phyloP scores from a whole-genome alignment of 805 yeast genomes.

The Ogataea allantospora region DNA sequence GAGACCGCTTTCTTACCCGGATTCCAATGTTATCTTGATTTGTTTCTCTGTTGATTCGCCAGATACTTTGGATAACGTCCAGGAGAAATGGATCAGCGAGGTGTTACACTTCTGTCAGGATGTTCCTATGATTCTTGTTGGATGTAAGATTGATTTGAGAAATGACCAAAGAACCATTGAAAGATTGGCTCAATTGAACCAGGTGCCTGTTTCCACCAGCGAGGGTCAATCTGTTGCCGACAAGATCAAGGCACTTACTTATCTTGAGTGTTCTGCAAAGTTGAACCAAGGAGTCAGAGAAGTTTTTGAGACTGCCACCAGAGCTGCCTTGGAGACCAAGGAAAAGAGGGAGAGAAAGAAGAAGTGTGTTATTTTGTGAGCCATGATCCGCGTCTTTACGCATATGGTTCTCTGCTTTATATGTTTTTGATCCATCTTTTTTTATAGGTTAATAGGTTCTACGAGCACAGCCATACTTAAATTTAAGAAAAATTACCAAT shows the following conservation, averaged over 20 bases:
- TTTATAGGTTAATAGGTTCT: constrained; percentile 13
- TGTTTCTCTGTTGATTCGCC: constrained; percentile 91
- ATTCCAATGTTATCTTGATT: constrained; percentile 85
- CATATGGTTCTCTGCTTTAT: constrained; percentile 10
- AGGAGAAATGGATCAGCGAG: constrained; percentile 94
- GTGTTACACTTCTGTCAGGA: constrained; percentile 92
- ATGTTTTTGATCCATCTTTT: constrained; percentile 15
- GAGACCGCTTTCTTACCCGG: constrained; percentile 89
- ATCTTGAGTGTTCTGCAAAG: constrained; percentile 91
- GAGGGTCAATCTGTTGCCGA: constrained; percentile 88
- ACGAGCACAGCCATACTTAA: constrained; percentile 11
- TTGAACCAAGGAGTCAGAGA: constrained; percentile 90
- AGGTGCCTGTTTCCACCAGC: constrained; percentile 74
- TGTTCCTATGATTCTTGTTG: constrained; percentile 88
- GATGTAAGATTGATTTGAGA: constrained; percentile 88
- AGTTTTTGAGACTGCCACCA: constrained; percentile 88
- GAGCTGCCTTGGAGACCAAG: constrained; percentile 79
- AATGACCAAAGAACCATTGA: constrained; percentile 77
- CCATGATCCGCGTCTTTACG: background rate
- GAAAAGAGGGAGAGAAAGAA: constrained; percentile 54
- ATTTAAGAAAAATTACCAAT: constrained; percentile 3
- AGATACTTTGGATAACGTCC: constrained; percentile 89
- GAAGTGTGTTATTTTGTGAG: constrained; percentile 66
- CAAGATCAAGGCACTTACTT: constrained; percentile 82
- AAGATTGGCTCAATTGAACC: constrained; percentile 68